Percentiles rank a stretch among this genome's conserved stretches.
These are phyloP conservation scores for Rhizophagus clarus DNA, from an alignment of 192 early-diverging fungal species.

Conservation along the genomic window DNA sequence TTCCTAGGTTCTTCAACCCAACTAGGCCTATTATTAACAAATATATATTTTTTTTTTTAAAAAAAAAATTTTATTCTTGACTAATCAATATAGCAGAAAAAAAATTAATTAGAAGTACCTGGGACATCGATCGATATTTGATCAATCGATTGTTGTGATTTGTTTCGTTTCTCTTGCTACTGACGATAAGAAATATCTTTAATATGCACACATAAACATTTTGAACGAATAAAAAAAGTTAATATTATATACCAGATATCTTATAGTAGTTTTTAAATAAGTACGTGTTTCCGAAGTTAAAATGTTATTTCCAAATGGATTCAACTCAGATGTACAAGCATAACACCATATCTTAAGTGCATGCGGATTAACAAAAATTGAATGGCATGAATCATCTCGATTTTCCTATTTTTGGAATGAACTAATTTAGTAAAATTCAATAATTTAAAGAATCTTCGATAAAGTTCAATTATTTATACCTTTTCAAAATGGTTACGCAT, in stretches of 20 bases:
- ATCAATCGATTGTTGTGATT: neutral
- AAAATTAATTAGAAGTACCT: neutral
- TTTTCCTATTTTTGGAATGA: neutral
- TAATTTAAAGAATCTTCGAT: neutral
- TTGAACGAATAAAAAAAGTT: neutral
- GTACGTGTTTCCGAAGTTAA: conserved; percentile 32
- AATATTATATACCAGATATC: conserved; percentile 40
- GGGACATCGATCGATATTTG: conserved; percentile 21
- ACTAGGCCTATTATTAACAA: conserved; percentile 37
- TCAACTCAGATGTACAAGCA: conserved; percentile 40
- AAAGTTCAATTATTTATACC: conserved; percentile 23
- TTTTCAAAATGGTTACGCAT: conserved; percentile 41
- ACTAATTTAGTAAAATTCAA: neutral
- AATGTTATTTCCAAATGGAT: conserved; percentile 34
- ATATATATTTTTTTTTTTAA: too few relatives aligned
- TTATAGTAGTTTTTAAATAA: conserved; percentile 41
- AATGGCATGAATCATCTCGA: conserved; percentile 41
- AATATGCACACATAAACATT: neutral
- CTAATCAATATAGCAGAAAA: neutral
- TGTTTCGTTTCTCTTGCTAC: conserved; percentile 24
- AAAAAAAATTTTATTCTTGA: neutral
- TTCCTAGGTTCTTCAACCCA: conserved; percentile 46
- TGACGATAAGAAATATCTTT: conserved; percentile 12
- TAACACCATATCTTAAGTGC: conserved; percentile 43
- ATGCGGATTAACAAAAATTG: conserved; percentile 44